phyloP scores from a whole-genome alignment of 768 basidiomycete species.

The Boletus vermiculosoides region DNA sequence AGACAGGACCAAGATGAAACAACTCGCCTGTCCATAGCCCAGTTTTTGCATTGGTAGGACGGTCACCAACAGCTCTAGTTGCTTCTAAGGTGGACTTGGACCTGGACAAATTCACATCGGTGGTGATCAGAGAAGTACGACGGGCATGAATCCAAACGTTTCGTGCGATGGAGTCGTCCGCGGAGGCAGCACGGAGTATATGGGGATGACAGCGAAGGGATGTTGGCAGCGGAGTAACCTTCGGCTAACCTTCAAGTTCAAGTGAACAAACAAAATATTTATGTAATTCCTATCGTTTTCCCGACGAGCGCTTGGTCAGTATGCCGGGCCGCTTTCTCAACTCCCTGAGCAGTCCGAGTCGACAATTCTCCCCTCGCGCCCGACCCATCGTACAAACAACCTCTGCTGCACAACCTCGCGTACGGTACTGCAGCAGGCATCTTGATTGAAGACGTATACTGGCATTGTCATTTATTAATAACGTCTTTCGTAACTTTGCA shows the following conservation, averaged over 20 bases:
- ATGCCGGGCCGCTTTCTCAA: too few relatives aligned
- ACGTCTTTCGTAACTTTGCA: slow-evolving; percentile 1
- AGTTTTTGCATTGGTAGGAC: not conserved
- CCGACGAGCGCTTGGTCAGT: too few relatives aligned
- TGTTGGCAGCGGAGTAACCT: not conserved
- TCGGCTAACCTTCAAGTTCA: not conserved
- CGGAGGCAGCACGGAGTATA: not conserved
- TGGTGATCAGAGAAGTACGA: not conserved
- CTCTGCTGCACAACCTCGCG: too few relatives aligned
- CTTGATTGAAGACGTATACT: slow-evolving; percentile 65
- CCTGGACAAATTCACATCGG: not conserved
- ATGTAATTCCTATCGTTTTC: not conserved
- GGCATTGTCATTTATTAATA: slow-evolving; percentile 50
- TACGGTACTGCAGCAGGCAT: slow-evolving; percentile 84
- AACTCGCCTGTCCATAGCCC: not conserved
- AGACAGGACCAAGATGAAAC: not conserved
- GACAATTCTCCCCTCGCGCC: too few relatives aligned
- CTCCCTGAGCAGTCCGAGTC: too few relatives aligned
- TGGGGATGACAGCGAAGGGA: not conserved
- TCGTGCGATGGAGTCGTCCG: not conserved
- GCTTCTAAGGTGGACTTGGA: not conserved
- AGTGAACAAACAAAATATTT: too few relatives aligned
- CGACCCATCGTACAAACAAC: too few relatives aligned
- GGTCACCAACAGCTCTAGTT: not conserved
- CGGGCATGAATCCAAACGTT: not conserved